Evolutionary conservation across 2,329 filamentous ascomycete species (phyloP).

Genomic region (Cladosporium sp.): DNA sequence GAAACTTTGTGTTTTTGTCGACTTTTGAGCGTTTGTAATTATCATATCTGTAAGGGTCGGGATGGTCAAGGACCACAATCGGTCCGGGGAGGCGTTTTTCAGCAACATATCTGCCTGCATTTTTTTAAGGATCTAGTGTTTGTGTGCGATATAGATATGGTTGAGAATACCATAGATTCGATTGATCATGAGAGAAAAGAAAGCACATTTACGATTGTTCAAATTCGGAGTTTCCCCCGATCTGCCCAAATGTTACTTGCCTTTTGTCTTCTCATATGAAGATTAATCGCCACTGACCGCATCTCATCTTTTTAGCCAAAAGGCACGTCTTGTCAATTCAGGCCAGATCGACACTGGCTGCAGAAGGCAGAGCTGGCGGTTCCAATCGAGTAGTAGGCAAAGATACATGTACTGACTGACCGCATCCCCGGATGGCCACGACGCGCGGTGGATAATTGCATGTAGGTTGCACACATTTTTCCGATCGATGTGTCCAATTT

Average conservation of each 20-base stretch:
- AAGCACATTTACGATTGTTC: not conserved
- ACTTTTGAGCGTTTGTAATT: slow-evolving; percentile 1
- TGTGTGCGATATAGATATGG: not conserved
- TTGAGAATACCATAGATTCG: not conserved
- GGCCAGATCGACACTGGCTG: no score
- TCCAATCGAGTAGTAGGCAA: no score
- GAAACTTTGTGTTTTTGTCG: not conserved
- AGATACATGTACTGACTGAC: no score
- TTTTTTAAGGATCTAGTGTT: not conserved
- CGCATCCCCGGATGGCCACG: no score
- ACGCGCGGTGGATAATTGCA: no score
- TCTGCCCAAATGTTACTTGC: not conserved
- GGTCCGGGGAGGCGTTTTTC: not conserved
- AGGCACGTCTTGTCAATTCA: no score
- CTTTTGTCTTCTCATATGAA: no score
- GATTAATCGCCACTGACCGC: no score
- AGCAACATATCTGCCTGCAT: not conserved
- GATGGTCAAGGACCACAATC: not conserved
- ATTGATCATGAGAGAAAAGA: not conserved
- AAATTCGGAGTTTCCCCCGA: not conserved
- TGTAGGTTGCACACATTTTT: no score
- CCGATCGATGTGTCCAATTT: no score
- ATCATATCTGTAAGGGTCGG: not conserved
- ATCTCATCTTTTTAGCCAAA: no score
- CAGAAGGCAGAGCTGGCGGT: no score